Percentiles rank a stretch among this genome's conserved stretches.
phyloP scores from a whole-genome alignment of 2,329 filamentous ascomycete genomes.

The Phaeosphaeria sp. region DNA sequence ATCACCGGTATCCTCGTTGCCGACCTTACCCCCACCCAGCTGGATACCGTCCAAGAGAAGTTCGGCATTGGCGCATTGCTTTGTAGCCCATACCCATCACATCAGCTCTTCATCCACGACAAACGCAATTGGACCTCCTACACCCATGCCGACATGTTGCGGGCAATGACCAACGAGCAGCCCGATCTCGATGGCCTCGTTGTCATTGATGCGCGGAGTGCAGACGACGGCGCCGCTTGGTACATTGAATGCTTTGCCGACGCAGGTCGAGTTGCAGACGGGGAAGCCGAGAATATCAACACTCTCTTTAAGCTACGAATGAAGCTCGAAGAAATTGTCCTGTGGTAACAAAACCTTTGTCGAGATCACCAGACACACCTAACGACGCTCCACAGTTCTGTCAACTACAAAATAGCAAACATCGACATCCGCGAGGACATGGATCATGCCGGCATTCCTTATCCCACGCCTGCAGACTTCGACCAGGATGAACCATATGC shows the following conservation, averaged over 20 bases:
- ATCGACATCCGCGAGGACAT: conserved; percentile 11
- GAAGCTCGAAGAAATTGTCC: conserved; percentile 10
- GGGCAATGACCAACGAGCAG: neutral
- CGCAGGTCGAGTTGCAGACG: conserved; percentile 10
- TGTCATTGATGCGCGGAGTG: conserved; percentile 11
- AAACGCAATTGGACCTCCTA: conserved; percentile 5
- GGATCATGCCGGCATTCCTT: conserved; percentile 1
- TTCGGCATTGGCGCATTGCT: conserved; percentile 12
- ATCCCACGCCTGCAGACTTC: conserved; percentile 4
- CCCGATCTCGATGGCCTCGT: conserved; percentile 5
- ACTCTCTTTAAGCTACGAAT: conserved; percentile 17
- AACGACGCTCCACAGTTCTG: neutral
- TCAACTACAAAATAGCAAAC: conserved; percentile 5
- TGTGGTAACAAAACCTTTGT: neutral
- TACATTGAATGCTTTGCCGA: conserved; percentile 12
- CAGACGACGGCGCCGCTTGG: conserved; percentile 9
- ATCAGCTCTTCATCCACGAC: conserved; percentile 14
- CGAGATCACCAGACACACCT: neutral
- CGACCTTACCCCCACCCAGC: conserved; percentile 10
- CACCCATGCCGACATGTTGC: conserved; percentile 7
- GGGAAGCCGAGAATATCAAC: conserved; percentile 11
- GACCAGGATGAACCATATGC: conserved; percentile 3
- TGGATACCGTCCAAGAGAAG: conserved; percentile 9
- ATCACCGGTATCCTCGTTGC: conserved; percentile 4
- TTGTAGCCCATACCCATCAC: neutral